These are phyloP conservation scores for Xylaria sp. DNA, from an alignment of 2,329 filamentous ascomycete species.

Conservation along the genomic window DNA sequence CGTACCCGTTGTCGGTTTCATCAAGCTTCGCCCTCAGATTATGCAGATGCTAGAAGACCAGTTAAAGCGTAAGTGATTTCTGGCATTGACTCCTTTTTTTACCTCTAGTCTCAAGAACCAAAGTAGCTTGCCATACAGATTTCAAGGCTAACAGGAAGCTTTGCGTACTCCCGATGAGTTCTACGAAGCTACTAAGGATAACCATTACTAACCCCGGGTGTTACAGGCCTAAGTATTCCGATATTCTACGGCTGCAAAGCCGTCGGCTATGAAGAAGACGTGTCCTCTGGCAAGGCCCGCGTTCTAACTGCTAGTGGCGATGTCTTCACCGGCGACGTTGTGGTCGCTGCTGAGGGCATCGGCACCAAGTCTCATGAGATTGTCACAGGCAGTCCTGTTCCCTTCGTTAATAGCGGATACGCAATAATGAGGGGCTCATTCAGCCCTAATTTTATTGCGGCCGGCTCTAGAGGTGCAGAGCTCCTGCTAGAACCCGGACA, in stretches of 20 bases:
- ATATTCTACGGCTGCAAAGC: conserved; percentile 34
- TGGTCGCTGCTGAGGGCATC: conserved; percentile 49
- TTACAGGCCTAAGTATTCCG: conserved; percentile 32
- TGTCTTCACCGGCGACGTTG: conserved; percentile 44
- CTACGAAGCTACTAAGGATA: neutral
- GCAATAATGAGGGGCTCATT: conserved; percentile 28
- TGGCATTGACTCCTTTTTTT: neutral
- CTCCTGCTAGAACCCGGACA: conserved; percentile 24
- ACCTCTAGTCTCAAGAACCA: neutral
- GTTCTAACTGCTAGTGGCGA: conserved; percentile 40
- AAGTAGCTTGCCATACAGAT: neutral
- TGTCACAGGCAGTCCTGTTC: conserved; percentile 15
- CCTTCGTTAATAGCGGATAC: conserved; percentile 22
- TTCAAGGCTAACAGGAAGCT: neutral
- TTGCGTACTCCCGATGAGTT: too few relatives aligned
- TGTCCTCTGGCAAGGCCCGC: conserved; percentile 28
- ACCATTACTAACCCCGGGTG: neutral
- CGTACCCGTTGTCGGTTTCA: conserved; percentile 27
- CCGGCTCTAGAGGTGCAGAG: conserved; percentile 19
- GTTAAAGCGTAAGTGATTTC: conserved; percentile 25
- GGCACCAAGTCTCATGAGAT: conserved; percentile 41
- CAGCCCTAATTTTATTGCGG: conserved; percentile 20
- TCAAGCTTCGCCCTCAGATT: conserved; percentile 18
- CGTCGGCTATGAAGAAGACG: conserved; percentile 39
- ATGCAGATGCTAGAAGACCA: conserved; percentile 26